phyloP scores from a whole-genome alignment of 345 rosid genomes.

The Citrus hindsii region DNA sequence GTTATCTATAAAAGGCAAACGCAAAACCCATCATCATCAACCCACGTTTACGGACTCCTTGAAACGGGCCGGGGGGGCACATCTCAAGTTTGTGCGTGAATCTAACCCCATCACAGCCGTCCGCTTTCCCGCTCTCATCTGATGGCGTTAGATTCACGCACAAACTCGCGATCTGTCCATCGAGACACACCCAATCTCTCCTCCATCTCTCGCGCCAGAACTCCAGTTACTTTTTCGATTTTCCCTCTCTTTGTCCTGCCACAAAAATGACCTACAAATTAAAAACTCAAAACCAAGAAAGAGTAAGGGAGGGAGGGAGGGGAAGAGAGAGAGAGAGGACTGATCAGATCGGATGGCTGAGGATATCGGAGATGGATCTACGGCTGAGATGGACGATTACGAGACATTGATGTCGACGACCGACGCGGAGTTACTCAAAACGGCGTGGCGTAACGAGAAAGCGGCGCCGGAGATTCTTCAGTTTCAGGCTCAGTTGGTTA shows the following conservation, averaged over 20 bases:
- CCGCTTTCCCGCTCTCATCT: neutral
- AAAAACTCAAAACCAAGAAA: neutral
- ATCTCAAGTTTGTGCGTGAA: slow-evolving; percentile 25
- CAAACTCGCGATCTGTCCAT: slow-evolving; percentile 27
- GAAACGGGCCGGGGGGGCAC: neutral
- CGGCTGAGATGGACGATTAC: slow-evolving; percentile 12
- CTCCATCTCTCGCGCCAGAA: slow-evolving; percentile 14
- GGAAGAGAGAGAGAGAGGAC: neutral
- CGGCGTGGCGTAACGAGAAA: slow-evolving; percentile 15
- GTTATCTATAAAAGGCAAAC: neutral
- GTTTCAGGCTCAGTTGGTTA: slow-evolving; percentile 7
- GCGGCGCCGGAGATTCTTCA: slow-evolving; percentile 16
- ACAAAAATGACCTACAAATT: neutral
- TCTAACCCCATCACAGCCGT: slow-evolving; percentile 28
- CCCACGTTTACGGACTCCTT: neutral
- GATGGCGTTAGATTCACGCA: slow-evolving; percentile 35
- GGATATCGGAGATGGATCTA: slow-evolving; percentile 26
- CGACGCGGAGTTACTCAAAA: slow-evolving; percentile 11
- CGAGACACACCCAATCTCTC: neutral
- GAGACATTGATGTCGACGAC: slow-evolving; percentile 11
- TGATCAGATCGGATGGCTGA: slow-evolving; percentile 29
- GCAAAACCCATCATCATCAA: neutral
- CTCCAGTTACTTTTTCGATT: neutral
- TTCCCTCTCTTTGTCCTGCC: neutral
- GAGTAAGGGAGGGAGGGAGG: neutral